phyloP scores from a whole-genome alignment of 2,329 filamentous ascomycete species.

The Aspergillus glaucus region DNA sequence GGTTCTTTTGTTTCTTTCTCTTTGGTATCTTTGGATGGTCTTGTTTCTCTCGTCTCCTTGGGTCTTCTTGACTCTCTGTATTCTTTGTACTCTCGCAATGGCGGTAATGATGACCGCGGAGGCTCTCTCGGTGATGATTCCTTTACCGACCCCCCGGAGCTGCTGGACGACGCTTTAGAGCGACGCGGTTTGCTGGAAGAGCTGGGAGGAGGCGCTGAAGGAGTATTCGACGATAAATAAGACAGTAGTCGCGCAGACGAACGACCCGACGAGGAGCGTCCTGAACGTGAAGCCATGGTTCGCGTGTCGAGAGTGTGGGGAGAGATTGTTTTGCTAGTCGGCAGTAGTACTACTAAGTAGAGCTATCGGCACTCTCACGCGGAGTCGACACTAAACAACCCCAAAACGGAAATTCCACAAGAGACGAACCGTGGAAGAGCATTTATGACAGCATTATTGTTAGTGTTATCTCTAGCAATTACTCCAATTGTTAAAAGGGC shows the following conservation, averaged over 20 bases:
- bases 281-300: too few relatives aligned
- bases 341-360: conserved; percentile 23
- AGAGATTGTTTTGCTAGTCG: conserved; percentile 10
- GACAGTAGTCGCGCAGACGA: conserved; percentile 1
- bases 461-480: not conserved
- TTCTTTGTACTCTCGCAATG: too few relatives aligned
- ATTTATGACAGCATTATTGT: too few relatives aligned
- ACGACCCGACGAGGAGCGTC: too few relatives aligned
- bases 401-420: too few relatives aligned
- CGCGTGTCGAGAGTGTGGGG: too few relatives aligned
- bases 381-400: too few relatives aligned
- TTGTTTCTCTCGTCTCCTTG: conserved; percentile 1
- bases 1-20: too few relatives aligned
- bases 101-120: not conserved
- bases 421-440: too few relatives aligned
- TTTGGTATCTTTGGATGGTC: not conserved
- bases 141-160: too few relatives aligned
- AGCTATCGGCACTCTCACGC: too few relatives aligned
- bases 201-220: too few relatives aligned
- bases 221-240: conserved; percentile 13
- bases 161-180: not conserved
- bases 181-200: conserved; percentile 22
- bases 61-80: not conserved
- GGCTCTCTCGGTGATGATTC: not conserved
- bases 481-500: not conserved